Percentiles rank a stretch among this genome's conserved stretches.
These are phyloP conservation scores for Lanmaoa pseudosensibilis DNA, from an alignment of 768 basidiomycete genomes.

Conservation along the genomic window DNA sequence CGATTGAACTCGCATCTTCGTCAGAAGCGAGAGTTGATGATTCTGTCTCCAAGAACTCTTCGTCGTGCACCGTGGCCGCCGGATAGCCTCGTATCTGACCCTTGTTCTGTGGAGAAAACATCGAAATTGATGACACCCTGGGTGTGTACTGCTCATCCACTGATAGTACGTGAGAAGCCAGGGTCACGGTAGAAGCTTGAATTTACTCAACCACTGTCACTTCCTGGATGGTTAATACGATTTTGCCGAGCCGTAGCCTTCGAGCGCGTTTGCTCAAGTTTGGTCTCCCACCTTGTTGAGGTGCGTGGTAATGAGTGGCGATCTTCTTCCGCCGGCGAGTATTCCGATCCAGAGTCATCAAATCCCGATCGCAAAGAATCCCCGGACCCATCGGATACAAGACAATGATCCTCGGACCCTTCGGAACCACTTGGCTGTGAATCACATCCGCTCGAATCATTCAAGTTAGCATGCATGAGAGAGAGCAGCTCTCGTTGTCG, in stretches of 20 bases:
- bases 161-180: conserved; percentile 12
- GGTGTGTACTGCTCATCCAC: conserved; percentile 27
- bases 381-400: conserved; percentile 19
- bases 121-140: conserved; percentile 2
- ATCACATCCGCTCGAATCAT: conserved; percentile 20
- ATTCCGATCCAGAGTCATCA: conserved; percentile 33
- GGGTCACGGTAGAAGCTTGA: background rate
- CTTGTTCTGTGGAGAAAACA: conserved; percentile 8
- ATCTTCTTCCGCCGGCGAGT: conserved; percentile 29
- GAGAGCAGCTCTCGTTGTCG: conserved; percentile 23
- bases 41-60: conserved; percentile 8
- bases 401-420: conserved; percentile 10
- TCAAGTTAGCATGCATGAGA: background rate
- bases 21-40: conserved; percentile 19
- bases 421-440: conserved; percentile 20
- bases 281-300: conserved; percentile 6
- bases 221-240: background rate
- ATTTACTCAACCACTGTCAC: conserved; percentile 14
- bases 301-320: background rate
- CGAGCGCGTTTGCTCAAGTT: conserved; percentile 7
- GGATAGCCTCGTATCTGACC: background rate
- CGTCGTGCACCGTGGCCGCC: background rate
- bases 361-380: conserved; percentile 22
- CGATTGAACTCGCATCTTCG: conserved; percentile 8
- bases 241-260: conserved; percentile 3